Evolutionary conservation across 331 rosid genomes (phyloP), one percentile per base, ranked within the genome.

Genomic region (Cydonia oblonga): DNA sequence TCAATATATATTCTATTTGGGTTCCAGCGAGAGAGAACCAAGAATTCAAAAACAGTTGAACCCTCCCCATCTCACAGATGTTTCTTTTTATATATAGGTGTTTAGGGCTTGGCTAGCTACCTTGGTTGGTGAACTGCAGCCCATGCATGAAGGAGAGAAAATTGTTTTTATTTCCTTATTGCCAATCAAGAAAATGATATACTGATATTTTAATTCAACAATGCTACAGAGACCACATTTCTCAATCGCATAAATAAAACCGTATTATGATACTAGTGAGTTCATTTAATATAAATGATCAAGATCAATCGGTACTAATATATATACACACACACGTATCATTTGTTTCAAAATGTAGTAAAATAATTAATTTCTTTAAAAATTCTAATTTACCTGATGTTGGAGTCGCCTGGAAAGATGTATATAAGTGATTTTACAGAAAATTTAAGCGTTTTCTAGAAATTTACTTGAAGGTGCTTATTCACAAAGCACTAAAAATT

Each of bases 41-140:
- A n/a, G n/a, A n/a, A n/a, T 35, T 40, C 12, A 8, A n/a, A 26
- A 5, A 32, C 19, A 74, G 19, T 32, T 64, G 30, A n/a, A 66
- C 70, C 38, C 15, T 59, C 20, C 44, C 18, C 22, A n/a, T 67
- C 46, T 72, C 30, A 42, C 40, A 61, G 66, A 52, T 68, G 74
- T 64, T 59, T 69, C 14, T 23, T 29, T 60, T 54, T 68, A 42
- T 19, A 73, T 44, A 24, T 33, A 7, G 8, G 7, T 33, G 35
- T 26, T 40, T 77, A 18, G 77, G 59, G 63, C 58, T 44, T 19
- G 40, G 38, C 38, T 32, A 7, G 68, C 38, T 63, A 38, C 77
- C 78, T 71, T 51, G 91, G 95, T 87, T 33, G 98, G 96, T 93
- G 92, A 89, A 84, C 58, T 81, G 91, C 85, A 79, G 83, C 58